Percentiles rank a stretch among this genome's conserved stretches.
Evolutionary conservation across 176 grass and related monocot genomes (phyloP).

Genomic region (Aegilops tauschii): DNA sequence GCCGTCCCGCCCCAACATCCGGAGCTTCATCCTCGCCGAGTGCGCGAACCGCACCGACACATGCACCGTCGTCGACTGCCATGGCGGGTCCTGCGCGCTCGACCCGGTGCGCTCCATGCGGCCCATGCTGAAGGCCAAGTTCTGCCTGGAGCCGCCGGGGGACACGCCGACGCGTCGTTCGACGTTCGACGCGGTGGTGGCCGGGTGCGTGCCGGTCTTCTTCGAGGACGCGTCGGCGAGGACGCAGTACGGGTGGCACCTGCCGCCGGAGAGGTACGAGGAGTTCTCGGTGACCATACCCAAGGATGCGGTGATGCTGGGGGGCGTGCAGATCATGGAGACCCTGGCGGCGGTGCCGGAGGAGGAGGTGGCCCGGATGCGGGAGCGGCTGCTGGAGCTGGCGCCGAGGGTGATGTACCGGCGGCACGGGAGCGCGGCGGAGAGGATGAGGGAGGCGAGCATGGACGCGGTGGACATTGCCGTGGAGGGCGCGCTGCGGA

Average conservation of each 20-base stretch:
- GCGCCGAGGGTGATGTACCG: background rate
- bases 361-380: conserved; percentile 5
- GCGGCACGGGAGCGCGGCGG: background rate
- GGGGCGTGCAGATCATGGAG: background rate
- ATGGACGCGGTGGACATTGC: background rate
- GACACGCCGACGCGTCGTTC: conserved; percentile 1
- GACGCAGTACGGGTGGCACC: conserved; percentile 4
- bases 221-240: conserved; percentile 6
- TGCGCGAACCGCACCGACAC: conserved; percentile 5
- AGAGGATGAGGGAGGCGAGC: background rate
- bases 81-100: background rate
- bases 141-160: conserved; percentile 8
- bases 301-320: background rate
- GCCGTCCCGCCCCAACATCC: conserved; percentile 16
- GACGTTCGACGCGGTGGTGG: background rate
- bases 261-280: background rate
- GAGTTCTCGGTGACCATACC: conserved; percentile 16
- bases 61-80: background rate
- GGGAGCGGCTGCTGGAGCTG: background rate
- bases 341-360: background rate
- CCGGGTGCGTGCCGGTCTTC: background rate
- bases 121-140: conserved; percentile 1
- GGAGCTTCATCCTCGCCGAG: background rate
- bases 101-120: conserved; percentile 1
- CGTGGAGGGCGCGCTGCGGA: background rate